Evolutionary conservation across 192 early-diverging fungal genomes (phyloP).

Genomic region (Hyaloraphidium curvatum): DNA sequence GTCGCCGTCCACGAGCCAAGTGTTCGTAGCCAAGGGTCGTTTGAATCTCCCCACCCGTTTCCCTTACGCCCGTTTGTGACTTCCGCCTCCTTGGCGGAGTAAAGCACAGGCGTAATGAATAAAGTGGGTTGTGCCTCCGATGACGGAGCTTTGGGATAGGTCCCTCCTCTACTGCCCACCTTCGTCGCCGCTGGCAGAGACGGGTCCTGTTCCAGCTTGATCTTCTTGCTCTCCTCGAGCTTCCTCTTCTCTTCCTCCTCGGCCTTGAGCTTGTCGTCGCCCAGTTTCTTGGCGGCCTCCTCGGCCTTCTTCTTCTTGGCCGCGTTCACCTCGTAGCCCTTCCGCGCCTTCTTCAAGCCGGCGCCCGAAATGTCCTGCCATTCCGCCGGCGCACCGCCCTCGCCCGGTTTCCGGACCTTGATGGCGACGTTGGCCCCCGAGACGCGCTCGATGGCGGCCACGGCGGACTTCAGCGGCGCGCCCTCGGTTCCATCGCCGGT

Average conservation of each 20-base stretch:
- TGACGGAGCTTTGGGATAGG: too few relatives aligned
- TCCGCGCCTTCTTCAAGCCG: constrained; percentile 82
- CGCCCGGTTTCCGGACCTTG: constrained; percentile 44
- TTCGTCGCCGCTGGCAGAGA: constrained; percentile 50
- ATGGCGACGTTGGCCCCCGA: constrained; percentile 21
- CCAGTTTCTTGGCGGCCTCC: constrained; percentile 45
- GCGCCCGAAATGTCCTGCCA: constrained; percentile 43
- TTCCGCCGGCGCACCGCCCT: constrained; percentile 42
- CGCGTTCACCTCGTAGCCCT: constrained; percentile 37
- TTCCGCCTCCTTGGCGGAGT: too few relatives aligned
- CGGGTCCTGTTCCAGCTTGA: constrained; percentile 52
- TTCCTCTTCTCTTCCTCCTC: constrained; percentile 47
- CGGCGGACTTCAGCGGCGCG: constrained; percentile 56
- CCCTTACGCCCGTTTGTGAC: too few relatives aligned
- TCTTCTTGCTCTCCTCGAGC: constrained; percentile 71
- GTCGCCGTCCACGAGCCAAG: too few relatives aligned
- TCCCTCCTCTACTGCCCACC: too few relatives aligned
- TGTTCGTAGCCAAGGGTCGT: too few relatives aligned
- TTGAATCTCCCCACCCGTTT: too few relatives aligned
- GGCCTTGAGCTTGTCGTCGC: constrained; percentile 13
- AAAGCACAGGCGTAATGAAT: constrained; percentile 3
- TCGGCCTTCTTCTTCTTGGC: constrained; percentile 64
- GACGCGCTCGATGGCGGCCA: constrained; percentile 41
- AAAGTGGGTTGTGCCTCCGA: not conserved
- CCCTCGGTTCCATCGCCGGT: constrained; percentile 50